phyloP scores from a whole-genome alignment of 2,329 filamentous ascomycete genomes.

The Ophiognomonia clavigignenti-juglandacearum region DNA sequence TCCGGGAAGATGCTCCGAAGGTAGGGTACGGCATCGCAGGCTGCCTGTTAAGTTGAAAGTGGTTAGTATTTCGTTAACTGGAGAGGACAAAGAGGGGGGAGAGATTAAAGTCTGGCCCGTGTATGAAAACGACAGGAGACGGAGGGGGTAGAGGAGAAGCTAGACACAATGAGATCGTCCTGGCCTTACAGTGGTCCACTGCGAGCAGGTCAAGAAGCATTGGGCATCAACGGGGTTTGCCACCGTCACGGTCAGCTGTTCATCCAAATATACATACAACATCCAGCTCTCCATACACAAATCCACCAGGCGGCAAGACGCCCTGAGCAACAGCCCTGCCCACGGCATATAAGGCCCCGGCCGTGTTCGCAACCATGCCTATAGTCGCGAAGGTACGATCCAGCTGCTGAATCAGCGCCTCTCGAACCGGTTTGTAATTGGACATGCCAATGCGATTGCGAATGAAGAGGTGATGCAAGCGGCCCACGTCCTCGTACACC shows the following conservation, averaged over 20 bases:
- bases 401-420: background rate
- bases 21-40: slow-evolving; percentile 2
- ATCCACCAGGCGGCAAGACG: background rate
- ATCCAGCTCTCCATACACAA: background rate
- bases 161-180: too few species aligned
- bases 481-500: background rate
- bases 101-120: background rate
- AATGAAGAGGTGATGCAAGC: background rate
- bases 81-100: background rate
- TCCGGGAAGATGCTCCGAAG: slow-evolving; percentile 7
- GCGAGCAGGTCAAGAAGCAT: background rate
- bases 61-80: too few species aligned
- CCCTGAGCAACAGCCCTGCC: background rate
- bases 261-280: background rate
- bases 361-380: background rate
- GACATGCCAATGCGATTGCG: background rate
- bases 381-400: background rate
- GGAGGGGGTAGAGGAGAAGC: background rate
- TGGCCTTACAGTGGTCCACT: background rate
- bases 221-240: too few species aligned
- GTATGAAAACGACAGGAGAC: background rate
- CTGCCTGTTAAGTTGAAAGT: background rate
- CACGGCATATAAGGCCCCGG: background rate
- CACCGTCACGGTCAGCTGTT: background rate
- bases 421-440: background rate